Percentiles rank a stretch among this genome's conserved stretches.
Conservation (phyloP, 257 asterid genomes). For the Verbascum thapsus region DNA sequence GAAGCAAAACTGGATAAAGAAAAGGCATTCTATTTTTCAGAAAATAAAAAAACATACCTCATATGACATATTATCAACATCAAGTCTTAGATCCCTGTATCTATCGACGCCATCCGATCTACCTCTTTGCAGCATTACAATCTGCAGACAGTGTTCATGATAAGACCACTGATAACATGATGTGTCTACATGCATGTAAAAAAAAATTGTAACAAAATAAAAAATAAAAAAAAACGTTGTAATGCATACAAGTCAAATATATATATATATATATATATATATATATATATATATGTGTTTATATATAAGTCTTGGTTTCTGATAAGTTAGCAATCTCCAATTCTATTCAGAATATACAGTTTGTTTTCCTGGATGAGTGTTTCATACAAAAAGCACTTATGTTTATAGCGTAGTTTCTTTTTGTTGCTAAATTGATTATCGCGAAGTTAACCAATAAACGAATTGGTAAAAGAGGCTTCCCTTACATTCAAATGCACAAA, state of each 20-base stretch:
- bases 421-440: too few relatives aligned
- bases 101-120: constrained; percentile 51
- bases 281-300: too few relatives aligned
- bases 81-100: constrained; percentile 73
- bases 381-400: too few relatives aligned
- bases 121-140: constrained; percentile 74
- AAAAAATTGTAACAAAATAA: background rate
- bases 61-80: constrained; percentile 79
- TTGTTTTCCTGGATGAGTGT: too few relatives aligned
- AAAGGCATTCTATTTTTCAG: background rate
- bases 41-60: constrained; percentile 72
- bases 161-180: constrained; percentile 2
- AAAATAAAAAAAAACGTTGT: background rate
- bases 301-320: too few relatives aligned
- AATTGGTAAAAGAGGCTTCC: too few relatives aligned
- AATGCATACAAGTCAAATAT: background rate
- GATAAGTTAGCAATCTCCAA: too few relatives aligned
- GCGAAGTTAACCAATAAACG: too few relatives aligned
- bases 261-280: background rate
- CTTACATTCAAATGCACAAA: too few relatives aligned
- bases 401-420: too few relatives aligned
- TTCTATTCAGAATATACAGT: too few relatives aligned
- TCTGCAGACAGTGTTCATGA: constrained; percentile 42
- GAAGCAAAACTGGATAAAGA: constrained; percentile 20
- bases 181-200: background rate